These are phyloP conservation scores for Arabis hirsuta DNA, from an alignment of 345 rosid species.

Conservation along the genomic window DNA sequence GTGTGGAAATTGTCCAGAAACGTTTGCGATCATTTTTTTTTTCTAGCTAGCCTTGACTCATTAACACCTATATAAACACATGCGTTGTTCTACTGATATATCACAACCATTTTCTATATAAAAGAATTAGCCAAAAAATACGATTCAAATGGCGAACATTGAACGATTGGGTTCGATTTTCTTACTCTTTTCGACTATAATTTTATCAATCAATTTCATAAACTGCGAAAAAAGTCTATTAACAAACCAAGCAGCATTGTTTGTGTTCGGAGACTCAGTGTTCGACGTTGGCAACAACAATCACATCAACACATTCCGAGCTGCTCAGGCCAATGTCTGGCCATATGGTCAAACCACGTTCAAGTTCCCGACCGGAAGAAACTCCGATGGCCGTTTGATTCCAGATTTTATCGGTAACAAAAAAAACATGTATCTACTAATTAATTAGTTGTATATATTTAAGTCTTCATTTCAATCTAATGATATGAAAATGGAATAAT, in stretches of 20 bases:
- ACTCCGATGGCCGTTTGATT: constrained; percentile 50
- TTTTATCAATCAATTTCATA: constrained; percentile 5
- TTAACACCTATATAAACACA: constrained; percentile 10
- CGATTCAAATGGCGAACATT: constrained; percentile 25
- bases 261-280: constrained; percentile 55
- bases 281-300: constrained; percentile 59
- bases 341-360: constrained; percentile 56
- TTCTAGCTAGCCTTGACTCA: constrained; percentile 21
- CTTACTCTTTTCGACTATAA: constrained; percentile 19
- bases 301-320: constrained; percentile 41
- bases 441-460: too few species aligned
- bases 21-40: background rate
- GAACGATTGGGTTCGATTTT: background rate
- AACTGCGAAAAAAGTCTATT: constrained; percentile 19
- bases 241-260: constrained; percentile 45
- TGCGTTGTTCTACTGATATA: constrained; percentile 1
- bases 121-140: background rate
- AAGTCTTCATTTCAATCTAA: background rate
- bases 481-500: background rate
- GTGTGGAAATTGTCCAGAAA: background rate
- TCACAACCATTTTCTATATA: constrained; percentile 4
- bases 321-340: constrained; percentile 41
- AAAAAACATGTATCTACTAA: background rate
- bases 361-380: constrained; percentile 51
- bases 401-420: constrained; percentile 54